These are phyloP conservation scores for Suillus hirtellus DNA, from an alignment of 768 basidiomycete species.

Conservation along the genomic window DNA sequence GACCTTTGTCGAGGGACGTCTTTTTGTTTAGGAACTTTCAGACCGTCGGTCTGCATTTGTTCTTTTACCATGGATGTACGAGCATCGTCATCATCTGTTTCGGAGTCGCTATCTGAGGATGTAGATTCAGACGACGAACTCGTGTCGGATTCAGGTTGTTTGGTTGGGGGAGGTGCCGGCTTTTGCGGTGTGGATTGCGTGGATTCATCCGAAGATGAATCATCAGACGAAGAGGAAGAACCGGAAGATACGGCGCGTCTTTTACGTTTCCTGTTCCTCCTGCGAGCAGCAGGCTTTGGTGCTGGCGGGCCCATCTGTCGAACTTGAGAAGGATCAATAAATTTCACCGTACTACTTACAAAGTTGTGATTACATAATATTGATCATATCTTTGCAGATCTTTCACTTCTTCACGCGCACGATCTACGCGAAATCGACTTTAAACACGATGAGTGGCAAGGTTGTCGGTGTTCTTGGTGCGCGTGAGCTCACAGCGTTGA, in stretches of 20 bases:
- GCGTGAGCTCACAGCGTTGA: conserved; percentile 21
- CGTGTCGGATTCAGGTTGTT: conserved; percentile 13
- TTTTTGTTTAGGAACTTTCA: conserved; percentile 1
- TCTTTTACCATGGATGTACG: not conserved
- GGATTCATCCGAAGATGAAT: conserved; percentile 23
- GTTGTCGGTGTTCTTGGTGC: conserved; percentile 31
- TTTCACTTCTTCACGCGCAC: not conserved
- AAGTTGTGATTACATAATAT: not conserved
- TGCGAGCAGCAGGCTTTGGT: conserved; percentile 36
- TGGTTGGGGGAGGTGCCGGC: not conserved
- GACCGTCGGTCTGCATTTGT: conserved; percentile 6
- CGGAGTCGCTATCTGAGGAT: conserved; percentile 20
- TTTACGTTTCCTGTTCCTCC: conserved; percentile 55
- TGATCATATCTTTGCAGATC: conserved; percentile 3
- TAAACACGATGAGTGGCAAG: conserved; percentile 25
- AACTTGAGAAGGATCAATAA: not conserved
- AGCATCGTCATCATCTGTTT: conserved; percentile 12
- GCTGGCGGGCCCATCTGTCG: conserved; percentile 30
- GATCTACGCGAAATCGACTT: conserved; percentile 2
- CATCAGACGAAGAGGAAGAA: conserved; percentile 41
- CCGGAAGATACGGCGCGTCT: conserved; percentile 47
- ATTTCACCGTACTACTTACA: not conserved
- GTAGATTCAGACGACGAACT: conserved; percentile 19
- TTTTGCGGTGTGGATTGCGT: conserved; percentile 6
- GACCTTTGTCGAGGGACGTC: conserved; percentile 20